Base-by-base conservation (phyloP, 2,329 filamentous ascomycete genomes). In the Dactylellina cionopaga region DNA sequence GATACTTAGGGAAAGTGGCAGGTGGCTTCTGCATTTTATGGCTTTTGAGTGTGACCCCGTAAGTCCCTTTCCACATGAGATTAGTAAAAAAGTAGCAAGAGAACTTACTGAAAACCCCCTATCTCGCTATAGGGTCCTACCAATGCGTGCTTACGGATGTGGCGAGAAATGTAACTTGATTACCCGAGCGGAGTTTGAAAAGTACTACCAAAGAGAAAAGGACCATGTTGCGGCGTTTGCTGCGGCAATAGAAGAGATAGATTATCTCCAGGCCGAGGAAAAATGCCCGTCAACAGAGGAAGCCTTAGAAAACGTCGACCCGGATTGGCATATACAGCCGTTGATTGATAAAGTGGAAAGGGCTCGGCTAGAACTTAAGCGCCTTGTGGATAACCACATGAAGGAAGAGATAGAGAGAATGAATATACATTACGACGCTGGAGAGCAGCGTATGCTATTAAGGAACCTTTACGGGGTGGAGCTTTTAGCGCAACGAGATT, bases 261-360 rank as follows among this genome's bases (percentile, higher is more conserved):
- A 70, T 41, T 63, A 70, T 35, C 39, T 70, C 24, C 65, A 70
- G 13, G 31, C 39, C 37, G 35, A 56, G 25, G 25, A 15, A 5
- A 52, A 39, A 11, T 70, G 65, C 24, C 65, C 65, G 4, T 56
- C 65, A 0, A 47, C 31, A 29, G 1, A 15, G 3, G 55, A 46
- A 13, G 56, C 44, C 24, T 31, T 69, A 1, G 35, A 41, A 19
- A 2, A 49, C 11, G 24, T 51, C n/a, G 65, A 62, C 13, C 37
- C 56, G 6, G 19, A 24, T 5, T 62, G 22, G 13, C 65, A 70
- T 17, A 63, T 63, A 15, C 11, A 31, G n/a, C 65, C 65, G 0
- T 19, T 70, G 47, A 62, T 70, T 10, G 43, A 65, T 9, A 39
- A 35, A n/a, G 3, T 66, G 5, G 25, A 49, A 0, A 2, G 2